A percentile compares a stretch with the other conserved stretches of the same genome.
phyloP scores from a whole-genome alignment of 805 yeast species.

The Ogataea ganodermae region DNA sequence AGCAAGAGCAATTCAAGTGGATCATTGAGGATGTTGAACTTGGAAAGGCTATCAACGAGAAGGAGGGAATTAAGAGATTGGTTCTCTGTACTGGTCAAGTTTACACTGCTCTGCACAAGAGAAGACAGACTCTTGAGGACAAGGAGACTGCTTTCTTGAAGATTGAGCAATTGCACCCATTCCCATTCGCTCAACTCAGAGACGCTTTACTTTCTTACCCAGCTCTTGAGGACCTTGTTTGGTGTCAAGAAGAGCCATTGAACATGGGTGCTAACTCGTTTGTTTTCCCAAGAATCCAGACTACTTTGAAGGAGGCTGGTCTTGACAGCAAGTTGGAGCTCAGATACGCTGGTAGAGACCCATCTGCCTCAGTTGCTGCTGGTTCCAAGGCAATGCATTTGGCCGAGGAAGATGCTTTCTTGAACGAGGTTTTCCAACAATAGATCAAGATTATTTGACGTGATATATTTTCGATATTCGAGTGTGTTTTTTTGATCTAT shows the following conservation, averaged over 20 bases:
- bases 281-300: conserved; percentile 79
- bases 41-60: conserved; percentile 72
- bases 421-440: conserved; percentile 66
- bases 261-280: conserved; percentile 91
- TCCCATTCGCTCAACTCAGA: conserved; percentile 94
- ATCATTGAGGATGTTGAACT: conserved; percentile 89
- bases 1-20: conserved; percentile 93
- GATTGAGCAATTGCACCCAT: conserved; percentile 96
- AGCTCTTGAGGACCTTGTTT: conserved; percentile 82
- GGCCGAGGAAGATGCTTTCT: conserved; percentile 86
- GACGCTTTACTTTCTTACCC: conserved; percentile 82
- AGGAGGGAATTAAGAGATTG: conserved; percentile 84
- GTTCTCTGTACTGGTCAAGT: conserved; percentile 93
- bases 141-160: conserved; percentile 85
- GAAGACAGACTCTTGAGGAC: conserved; percentile 74
- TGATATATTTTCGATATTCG: too few species aligned
- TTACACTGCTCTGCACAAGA: conserved; percentile 86
- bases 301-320: conserved; percentile 75
- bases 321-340: conserved; percentile 46
- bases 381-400: conserved; percentile 88
- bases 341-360: conserved; percentile 97
- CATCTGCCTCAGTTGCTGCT: conserved; percentile 97
- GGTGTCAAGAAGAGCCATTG: conserved; percentile 99
- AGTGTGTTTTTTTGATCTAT: background rate
- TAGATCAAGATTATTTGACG: too few species aligned